Evolutionary conservation across 768 basidiomycete species (phyloP), one percentile per base, ranked within the genome.

Genomic region (Leccinum disarticulatum): DNA sequence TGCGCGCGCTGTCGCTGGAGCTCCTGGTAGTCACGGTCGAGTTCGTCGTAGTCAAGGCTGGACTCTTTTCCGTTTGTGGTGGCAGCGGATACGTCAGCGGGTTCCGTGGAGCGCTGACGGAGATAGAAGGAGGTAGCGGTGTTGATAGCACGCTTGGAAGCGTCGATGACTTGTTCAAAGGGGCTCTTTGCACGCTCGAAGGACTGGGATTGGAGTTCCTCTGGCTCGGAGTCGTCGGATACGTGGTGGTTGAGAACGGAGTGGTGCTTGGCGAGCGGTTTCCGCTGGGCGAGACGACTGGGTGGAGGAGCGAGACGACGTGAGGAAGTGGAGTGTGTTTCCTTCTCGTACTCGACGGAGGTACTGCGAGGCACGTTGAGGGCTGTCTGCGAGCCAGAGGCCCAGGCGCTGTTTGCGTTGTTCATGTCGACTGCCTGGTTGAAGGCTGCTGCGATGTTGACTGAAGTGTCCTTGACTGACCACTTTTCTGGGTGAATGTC

Each of bases 391-490:
- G 81, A 77, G 50, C 81, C 79, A 2, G 88, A 87, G 3, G 84
- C 85, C 90, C 88, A 90, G 1, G 86, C 74, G 55, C 77, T 77
- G 70, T 89, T 88, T 30, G 85, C 83, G 64, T 81, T 82, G 59
- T 79, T 77, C 64, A 64, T 68, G 53, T 70, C 77, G 22, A 82
- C 88, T 19, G 92, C 93, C 71, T 87, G 85, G 64, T 80, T 77
- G 68, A 95, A 90, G 31, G 92, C 93, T 66, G 83, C 83, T 10
- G 91, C 93, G 67, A 93, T 87, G 74, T 91, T 90, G 54, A 94
- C 93, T 19, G 91, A 87, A 49, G 93, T 94, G 74, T 91, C 90
- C 67, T 88, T 88, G 60, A 91, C 83, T 59, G 72, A 70, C 87
- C 87, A 90, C 79, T 79, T 85, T 66, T 85, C 81, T 46, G 91